Conservation (phyloP, 2,329 filamentous ascomycete genomes). For the Penicillium hordei region DNA sequence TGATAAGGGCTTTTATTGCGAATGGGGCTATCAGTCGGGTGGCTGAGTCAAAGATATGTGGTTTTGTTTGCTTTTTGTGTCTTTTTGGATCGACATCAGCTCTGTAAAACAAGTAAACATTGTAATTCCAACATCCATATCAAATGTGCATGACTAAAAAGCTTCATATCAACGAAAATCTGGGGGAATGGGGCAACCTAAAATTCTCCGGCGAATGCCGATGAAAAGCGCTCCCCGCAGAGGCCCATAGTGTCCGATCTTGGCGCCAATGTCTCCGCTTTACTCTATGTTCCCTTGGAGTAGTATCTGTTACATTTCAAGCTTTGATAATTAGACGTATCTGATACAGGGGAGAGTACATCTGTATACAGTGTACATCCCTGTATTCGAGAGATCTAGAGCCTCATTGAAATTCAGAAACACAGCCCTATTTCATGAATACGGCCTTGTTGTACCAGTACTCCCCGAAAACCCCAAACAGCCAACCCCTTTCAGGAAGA, state of each 20-base stretch:
- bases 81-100: neutral
- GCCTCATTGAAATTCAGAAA: neutral
- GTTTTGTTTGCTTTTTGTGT: neutral
- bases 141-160: neutral
- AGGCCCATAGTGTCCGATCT: neutral
- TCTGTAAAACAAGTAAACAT: neutral
- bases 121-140: no score
- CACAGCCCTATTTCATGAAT: neutral
- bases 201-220: neutral
- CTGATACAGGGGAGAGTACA: neutral
- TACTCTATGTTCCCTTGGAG: neutral
- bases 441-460: neutral
- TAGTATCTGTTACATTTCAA: neutral
- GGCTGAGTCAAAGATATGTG: neutral
- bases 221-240: slow-evolving; percentile 2
- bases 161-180: neutral
- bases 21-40: neutral
- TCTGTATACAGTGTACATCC: neutral
- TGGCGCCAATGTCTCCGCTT: slow-evolving; percentile 10
- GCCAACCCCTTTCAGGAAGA: neutral
- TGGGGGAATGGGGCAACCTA: slow-evolving; percentile 1
- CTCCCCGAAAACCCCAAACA: neutral
- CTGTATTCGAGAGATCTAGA: neutral
- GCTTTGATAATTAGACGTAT: neutral
- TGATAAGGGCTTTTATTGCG: neutral